These are phyloP conservation scores for Phytophthora constricta DNA, from an alignment of 352 stramenopile genomes.

Conservation along the genomic window DNA sequence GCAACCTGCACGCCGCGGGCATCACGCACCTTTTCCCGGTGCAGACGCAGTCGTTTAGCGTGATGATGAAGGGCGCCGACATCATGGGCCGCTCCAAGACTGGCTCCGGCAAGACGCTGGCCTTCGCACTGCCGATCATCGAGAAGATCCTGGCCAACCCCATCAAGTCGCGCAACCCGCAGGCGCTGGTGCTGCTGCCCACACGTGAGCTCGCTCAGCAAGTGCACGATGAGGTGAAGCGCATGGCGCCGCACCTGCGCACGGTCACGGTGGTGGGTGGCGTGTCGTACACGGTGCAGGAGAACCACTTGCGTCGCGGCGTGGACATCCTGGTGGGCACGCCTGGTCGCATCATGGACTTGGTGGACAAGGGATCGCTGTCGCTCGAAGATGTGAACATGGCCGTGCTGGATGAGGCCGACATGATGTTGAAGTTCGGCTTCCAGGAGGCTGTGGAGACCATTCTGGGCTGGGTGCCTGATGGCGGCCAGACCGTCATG, in stretches of 20 bases:
- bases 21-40: slow-evolving; percentile 88
- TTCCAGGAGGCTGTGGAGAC: slow-evolving; percentile 98
- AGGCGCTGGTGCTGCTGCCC: slow-evolving; percentile 95
- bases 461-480: slow-evolving; percentile 89
- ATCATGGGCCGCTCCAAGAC: slow-evolving; percentile 88
- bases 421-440: slow-evolving; percentile 99
- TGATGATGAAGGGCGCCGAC: slow-evolving; percentile 83
- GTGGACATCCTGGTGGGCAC: slow-evolving; percentile 96
- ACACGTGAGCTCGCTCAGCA: slow-evolving; percentile 98
- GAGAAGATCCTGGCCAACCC: slow-evolving; percentile 68
- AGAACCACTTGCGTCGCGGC: slow-evolving; percentile 89
- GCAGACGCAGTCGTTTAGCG: slow-evolving; percentile 81
- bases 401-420: slow-evolving; percentile 95
- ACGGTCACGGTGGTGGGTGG: slow-evolving; percentile 94
- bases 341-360: slow-evolving; percentile 96
- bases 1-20: slow-evolving; percentile 64
- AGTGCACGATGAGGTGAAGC: slow-evolving; percentile 92
- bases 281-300: slow-evolving; percentile 93
- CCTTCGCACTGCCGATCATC: slow-evolving; percentile 79
- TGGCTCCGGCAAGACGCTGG: slow-evolving; percentile 83
- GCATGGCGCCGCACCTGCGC: slow-evolving; percentile 89
- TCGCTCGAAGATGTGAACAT: slow-evolving; percentile 90
- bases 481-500: slow-evolving; percentile 92
- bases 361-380: slow-evolving; percentile 94
- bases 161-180: slow-evolving; percentile 63